Conservation (phyloP, 495 filamentous ascomycete species). For the Aspergillus avenaceus region DNA sequence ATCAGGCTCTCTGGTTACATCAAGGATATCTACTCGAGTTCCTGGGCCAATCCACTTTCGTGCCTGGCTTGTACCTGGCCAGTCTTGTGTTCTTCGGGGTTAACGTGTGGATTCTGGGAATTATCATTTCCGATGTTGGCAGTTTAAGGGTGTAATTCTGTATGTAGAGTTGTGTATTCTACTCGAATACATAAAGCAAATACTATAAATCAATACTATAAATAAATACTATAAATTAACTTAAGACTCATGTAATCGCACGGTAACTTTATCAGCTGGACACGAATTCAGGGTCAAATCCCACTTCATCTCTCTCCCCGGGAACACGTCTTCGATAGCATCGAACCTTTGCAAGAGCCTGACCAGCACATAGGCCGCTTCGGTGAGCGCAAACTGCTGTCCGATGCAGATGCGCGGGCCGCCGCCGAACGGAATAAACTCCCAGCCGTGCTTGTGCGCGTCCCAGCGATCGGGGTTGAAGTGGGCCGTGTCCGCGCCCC, state of each 20-base stretch:
- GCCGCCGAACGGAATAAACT: conserved; percentile 23
- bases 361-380: no score
- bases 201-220: no score
- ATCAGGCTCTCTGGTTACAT: conserved; percentile 75
- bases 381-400: conserved; percentile 55
- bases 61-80: conserved; percentile 75
- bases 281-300: no score
- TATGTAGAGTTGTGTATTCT: no score
- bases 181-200: no score
- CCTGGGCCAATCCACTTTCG: conserved; percentile 75
- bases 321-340: no score
- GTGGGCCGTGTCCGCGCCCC: conserved; percentile 45
- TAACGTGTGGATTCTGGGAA: conserved; percentile 81
- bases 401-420: conserved; percentile 49
- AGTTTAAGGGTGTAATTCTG: neutral
- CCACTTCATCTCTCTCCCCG: no score
- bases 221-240: no score
- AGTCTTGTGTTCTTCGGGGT: conserved; percentile 76
- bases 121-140: conserved; percentile 66
- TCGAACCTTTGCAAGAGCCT: no score
- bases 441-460: conserved; percentile 32
- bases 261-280: no score
- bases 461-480: conserved; percentile 56
- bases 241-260: no score
- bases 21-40: conserved; percentile 89